Evolutionary conservation across 352 stramenopile genomes (phyloP).

Genomic region (Pythium grandisporangium): DNA sequence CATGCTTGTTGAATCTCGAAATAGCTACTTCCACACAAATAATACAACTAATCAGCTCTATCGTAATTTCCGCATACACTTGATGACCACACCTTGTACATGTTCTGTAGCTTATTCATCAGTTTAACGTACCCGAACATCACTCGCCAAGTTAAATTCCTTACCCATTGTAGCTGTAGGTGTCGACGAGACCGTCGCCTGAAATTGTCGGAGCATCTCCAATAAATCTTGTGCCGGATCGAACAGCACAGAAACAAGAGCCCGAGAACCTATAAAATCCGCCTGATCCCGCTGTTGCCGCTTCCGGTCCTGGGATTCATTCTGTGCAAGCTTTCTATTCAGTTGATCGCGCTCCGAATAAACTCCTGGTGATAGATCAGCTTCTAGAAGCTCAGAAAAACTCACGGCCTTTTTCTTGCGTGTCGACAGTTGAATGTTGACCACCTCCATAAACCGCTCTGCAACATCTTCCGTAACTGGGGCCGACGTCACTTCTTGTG

Average conservation of each 20-base stretch:
- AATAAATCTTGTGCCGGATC: conserved; percentile 49
- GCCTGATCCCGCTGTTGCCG: not conserved
- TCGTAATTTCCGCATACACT: no score
- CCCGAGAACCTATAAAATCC: no score
- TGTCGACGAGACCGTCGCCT: conserved; percentile 21
- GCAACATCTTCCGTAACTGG: no score
- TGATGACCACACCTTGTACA: no score
- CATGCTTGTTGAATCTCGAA: conserved; percentile 15
- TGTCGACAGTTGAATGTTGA: not conserved
- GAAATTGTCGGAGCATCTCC: conserved; percentile 34
- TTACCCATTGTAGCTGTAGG: conserved; percentile 41
- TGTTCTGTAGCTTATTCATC: no score
- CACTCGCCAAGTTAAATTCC: conserved; percentile 41
- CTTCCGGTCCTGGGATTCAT: not conserved
- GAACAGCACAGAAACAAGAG: conserved; percentile 44
- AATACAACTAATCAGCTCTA: conserved; percentile 2
- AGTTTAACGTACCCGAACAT: conserved; percentile 31
- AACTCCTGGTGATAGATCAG: no score
- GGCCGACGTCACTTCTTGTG: no score
- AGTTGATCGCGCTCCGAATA: not conserved
- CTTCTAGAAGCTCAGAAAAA: not conserved
- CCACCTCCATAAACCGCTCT: no score
- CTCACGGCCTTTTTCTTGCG: not conserved
- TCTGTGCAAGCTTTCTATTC: no score
- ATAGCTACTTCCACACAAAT: conserved; percentile 28